Evolutionary conservation across 371 early-diverging fungal species (phyloP).

Genomic region (Lichtheimia ramosa): DNA sequence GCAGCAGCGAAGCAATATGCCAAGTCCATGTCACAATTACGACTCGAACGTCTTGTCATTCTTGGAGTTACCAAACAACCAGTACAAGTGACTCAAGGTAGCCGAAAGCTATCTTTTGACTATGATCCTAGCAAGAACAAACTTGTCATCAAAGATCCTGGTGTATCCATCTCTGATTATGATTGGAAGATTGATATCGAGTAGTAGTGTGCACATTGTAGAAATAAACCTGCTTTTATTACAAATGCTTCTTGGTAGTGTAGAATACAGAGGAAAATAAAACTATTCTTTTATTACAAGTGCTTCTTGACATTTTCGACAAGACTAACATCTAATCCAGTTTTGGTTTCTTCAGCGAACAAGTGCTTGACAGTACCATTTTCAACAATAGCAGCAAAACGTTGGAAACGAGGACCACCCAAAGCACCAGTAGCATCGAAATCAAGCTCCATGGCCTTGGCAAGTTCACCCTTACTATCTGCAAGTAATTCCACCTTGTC

Average conservation of each 20-base stretch:
- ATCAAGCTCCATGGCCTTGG: constrained; percentile 61
- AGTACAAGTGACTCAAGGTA: constrained; percentile 18
- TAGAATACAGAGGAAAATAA: neutral
- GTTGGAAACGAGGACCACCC: constrained; percentile 67
- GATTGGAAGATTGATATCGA: constrained; percentile 49
- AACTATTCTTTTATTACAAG: constrained; percentile 7
- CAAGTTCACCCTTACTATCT: constrained; percentile 65
- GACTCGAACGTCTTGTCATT: constrained; percentile 48
- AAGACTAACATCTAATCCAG: constrained; percentile 54
- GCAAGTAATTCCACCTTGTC: constrained; percentile 58
- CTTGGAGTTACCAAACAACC: constrained; percentile 28
- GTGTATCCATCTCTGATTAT: constrained; percentile 52
- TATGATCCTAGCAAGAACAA: constrained; percentile 26
- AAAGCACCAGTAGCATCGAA: constrained; percentile 66
- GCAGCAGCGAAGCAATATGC: constrained; percentile 24
- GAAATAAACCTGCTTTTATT: neutral
- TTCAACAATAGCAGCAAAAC: constrained; percentile 69
- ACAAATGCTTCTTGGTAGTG: constrained; percentile 33
- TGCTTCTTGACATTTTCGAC: constrained; percentile 53
- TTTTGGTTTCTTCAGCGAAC: constrained; percentile 61
- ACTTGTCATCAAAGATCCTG: constrained; percentile 68
- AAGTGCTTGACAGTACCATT: constrained; percentile 47
- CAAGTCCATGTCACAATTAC: constrained; percentile 23
- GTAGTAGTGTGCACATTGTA: neutral
- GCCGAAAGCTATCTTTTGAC: constrained; percentile 11